Conservation (phyloP, 2,329 filamentous ascomycete species). For the Neoarthrinium moseri region DNA sequence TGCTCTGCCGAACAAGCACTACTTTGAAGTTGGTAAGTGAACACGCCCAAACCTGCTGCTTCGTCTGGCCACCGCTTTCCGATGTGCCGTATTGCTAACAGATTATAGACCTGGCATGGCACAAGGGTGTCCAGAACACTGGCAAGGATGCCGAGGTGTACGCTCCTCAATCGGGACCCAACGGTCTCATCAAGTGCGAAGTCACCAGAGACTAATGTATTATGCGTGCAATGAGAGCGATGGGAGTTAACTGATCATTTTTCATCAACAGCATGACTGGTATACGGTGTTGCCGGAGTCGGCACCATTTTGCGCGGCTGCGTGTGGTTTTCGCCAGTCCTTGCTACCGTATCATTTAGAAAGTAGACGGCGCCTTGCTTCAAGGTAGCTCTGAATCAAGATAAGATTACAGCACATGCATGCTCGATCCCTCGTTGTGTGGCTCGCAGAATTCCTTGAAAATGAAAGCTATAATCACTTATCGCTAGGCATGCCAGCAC, state of each 20-base stretch:
- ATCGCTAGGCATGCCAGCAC: no score
- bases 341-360: no score
- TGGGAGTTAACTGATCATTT: neutral
- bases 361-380: no score
- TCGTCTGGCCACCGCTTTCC: neutral
- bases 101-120: conserved; percentile 81
- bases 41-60: neutral
- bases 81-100: neutral
- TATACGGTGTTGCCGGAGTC: neutral
- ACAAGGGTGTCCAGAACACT: conserved; percentile 92
- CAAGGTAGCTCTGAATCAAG: no score
- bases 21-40: conserved; percentile 85
- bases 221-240: neutral
- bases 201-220: conserved; percentile 56
- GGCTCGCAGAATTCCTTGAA: no score
- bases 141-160: conserved; percentile 95
- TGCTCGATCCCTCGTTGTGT: no score
- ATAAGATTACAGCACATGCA: no score
- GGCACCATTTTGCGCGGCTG: neutral
- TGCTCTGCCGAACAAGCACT: conserved; percentile 94
- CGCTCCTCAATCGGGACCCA: conserved; percentile 87
- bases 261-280: neutral
- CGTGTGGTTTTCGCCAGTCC: no score
- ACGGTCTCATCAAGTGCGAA: conserved; percentile 93
- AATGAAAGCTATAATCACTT: no score